Percentiles rank a stretch among this genome's conserved stretches.
These are phyloP conservation scores for Camelina sativa DNA, from an alignment of 345 rosid species.

Conservation along the genomic window DNA sequence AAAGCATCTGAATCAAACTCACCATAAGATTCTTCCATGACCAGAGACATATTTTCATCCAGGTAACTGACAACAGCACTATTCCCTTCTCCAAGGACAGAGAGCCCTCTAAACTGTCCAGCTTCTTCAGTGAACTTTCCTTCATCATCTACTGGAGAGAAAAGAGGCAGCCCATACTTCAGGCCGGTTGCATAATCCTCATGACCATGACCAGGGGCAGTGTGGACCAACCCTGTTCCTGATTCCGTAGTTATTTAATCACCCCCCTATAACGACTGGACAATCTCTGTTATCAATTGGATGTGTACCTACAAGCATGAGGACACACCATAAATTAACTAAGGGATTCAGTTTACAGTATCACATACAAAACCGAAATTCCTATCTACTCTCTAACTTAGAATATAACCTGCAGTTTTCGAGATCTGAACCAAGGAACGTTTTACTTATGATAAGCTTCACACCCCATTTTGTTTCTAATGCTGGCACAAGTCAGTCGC, in stretches of 20 bases:
- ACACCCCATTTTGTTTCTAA: constrained; percentile 82
- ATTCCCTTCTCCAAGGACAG: constrained; percentile 94
- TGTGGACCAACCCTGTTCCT: constrained; percentile 97
- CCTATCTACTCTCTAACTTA: neutral
- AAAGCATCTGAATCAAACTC: constrained; percentile 41
- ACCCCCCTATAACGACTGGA: constrained; percentile 85
- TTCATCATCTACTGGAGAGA: constrained; percentile 88
- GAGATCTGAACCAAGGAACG: constrained; percentile 75
- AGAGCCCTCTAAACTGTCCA: constrained; percentile 80
- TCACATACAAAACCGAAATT: constrained; percentile 26
- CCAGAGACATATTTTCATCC: constrained; percentile 67
- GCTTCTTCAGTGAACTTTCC: constrained; percentile 96
- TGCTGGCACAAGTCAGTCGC: constrained; percentile 81
- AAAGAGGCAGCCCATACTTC: constrained; percentile 82
- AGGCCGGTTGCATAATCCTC: constrained; percentile 89
- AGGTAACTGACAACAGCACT: constrained; percentile 74
- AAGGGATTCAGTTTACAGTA: constrained; percentile 14
- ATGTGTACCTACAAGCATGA: constrained; percentile 67
- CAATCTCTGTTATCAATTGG: constrained; percentile 74
- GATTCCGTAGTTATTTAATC: constrained; percentile 98
- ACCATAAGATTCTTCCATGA: constrained; percentile 95
- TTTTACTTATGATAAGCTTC: constrained; percentile 71
- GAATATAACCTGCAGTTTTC: constrained; percentile 84
- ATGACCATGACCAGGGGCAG: constrained; percentile 99
- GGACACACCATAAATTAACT: constrained; percentile 32